A percentile compares a stretch with the other conserved stretches of the same genome.
phyloP scores from a whole-genome alignment of 2,329 filamentous ascomycete genomes.

The Fusarium xylarioides region DNA sequence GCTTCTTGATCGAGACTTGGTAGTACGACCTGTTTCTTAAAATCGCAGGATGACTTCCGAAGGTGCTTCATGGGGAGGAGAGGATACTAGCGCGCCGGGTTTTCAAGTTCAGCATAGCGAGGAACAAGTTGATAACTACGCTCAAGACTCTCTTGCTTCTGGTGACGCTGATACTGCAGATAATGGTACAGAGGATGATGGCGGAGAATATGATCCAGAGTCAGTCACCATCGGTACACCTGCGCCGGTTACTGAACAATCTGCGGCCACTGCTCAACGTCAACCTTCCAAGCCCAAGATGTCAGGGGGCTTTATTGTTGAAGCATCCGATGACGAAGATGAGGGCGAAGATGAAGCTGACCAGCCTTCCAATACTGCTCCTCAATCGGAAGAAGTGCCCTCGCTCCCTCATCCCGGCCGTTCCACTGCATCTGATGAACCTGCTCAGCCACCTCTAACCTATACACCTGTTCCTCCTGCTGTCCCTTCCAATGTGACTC shows the following conservation, averaged over 20 bases:
- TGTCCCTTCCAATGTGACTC: conserved; percentile 46
- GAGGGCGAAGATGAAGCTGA: conserved; percentile 61
- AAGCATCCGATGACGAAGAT: conserved; percentile 68
- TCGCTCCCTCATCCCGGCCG: conserved; percentile 23
- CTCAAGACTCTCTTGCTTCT: conserved; percentile 56
- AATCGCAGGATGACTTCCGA: conserved; percentile 50
- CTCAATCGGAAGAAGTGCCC: conserved; percentile 16
- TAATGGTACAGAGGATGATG: conserved; percentile 62
- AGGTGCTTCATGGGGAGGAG: conserved; percentile 60
- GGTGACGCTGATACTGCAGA: conserved; percentile 61
- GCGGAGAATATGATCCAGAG: conserved; percentile 67
- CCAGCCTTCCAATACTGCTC: conserved; percentile 39
- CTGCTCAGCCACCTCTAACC: conserved; percentile 27
- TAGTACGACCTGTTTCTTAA: conserved; percentile 3
- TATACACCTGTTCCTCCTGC: conserved; percentile 26
- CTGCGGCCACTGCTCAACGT: conserved; percentile 43
- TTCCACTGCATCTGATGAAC: conserved; percentile 37
- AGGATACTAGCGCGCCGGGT: conserved; percentile 65
- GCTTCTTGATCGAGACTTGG: conserved; percentile 14
- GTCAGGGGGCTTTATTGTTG: conserved; percentile 67
- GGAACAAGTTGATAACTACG: conserved; percentile 62
- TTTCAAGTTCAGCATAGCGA: conserved; percentile 65
- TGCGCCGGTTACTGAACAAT: conserved; percentile 49
- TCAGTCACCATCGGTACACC: conserved; percentile 58
- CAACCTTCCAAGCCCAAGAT: conserved; percentile 64